Percentiles rank a stretch among this genome's conserved stretches.
phyloP scores from a whole-genome alignment of 1,139 yeast species.

The Kluyveromyces marxianus region DNA sequence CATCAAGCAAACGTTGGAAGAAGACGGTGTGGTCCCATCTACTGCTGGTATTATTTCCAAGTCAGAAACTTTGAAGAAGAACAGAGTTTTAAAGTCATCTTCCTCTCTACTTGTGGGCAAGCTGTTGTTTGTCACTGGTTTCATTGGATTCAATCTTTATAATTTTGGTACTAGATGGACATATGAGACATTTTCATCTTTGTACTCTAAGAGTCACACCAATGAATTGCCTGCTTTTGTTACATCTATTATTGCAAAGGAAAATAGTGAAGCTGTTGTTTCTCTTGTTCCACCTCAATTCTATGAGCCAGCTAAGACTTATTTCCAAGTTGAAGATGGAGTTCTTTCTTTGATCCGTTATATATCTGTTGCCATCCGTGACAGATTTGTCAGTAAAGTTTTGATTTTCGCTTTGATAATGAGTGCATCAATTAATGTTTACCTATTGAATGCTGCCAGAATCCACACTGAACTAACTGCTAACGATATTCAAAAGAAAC shows the following conservation, averaged over 20 bases:
- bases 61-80: constrained; percentile 31
- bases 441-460: constrained; percentile 71
- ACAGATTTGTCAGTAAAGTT: constrained; percentile 72
- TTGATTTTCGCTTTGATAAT: constrained; percentile 65
- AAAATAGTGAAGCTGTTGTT: constrained; percentile 34
- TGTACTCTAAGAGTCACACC: constrained; percentile 25
- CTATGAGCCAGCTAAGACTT: constrained; percentile 60
- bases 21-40: constrained; percentile 77
- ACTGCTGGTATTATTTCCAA: constrained; percentile 69
- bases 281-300: constrained; percentile 60
- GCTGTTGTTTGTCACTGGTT: constrained; percentile 57
- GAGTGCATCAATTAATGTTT: constrained; percentile 75
- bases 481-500: constrained; percentile 19
- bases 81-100: constrained; percentile 26
- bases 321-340: constrained; percentile 61
- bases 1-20: constrained; percentile 78
- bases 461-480: constrained; percentile 37
- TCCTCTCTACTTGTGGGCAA: constrained; percentile 54
- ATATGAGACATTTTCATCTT: constrained; percentile 40
- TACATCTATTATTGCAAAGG: constrained; percentile 11
- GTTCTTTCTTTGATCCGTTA: constrained; percentile 46
- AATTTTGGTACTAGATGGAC: constrained; percentile 73
- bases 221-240: constrained; percentile 22
- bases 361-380: constrained; percentile 70
- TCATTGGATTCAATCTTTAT: constrained; percentile 66